Conservation (phyloP, 192 early-diverging fungal species). For the Backusella luteola region DNA sequence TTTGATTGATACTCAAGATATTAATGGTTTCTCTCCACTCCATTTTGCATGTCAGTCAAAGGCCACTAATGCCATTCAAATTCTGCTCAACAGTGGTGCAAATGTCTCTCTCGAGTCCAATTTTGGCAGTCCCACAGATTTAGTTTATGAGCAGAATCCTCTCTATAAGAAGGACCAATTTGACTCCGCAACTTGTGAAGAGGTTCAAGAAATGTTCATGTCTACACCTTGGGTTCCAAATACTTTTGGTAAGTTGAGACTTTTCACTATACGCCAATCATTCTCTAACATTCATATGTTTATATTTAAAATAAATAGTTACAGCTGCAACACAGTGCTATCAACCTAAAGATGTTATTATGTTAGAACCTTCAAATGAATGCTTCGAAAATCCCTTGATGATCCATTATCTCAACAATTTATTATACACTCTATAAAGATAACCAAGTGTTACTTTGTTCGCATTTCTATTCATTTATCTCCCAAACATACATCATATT, state of each 20-base stretch:
- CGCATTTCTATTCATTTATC: no score
- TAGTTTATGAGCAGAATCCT: not conserved
- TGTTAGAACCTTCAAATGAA: not conserved
- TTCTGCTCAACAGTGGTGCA: not conserved
- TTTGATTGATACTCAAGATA: constrained; percentile 49
- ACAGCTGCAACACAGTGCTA: not conserved
- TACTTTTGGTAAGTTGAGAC: not conserved
- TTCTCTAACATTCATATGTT: not conserved
- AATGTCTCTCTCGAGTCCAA: not conserved
- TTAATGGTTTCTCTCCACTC: constrained; percentile 66
- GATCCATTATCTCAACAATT: not conserved
- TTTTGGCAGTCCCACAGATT: not conserved
- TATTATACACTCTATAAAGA: not conserved
- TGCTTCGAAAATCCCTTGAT: not conserved
- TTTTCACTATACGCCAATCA: not conserved
- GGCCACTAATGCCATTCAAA: not conserved
- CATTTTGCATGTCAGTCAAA: constrained; percentile 55
- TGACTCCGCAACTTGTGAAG: not conserved
- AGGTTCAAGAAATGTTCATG: not conserved
- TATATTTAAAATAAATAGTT: not conserved
- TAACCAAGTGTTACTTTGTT: no score
- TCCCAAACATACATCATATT: no score
- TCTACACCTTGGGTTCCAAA: not conserved
- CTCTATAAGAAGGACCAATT: not conserved
- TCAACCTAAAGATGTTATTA: not conserved